These are phyloP conservation scores for Telopea speciosissima DNA, from an alignment of 177 flowering plant genomes.

Conservation along the genomic window DNA sequence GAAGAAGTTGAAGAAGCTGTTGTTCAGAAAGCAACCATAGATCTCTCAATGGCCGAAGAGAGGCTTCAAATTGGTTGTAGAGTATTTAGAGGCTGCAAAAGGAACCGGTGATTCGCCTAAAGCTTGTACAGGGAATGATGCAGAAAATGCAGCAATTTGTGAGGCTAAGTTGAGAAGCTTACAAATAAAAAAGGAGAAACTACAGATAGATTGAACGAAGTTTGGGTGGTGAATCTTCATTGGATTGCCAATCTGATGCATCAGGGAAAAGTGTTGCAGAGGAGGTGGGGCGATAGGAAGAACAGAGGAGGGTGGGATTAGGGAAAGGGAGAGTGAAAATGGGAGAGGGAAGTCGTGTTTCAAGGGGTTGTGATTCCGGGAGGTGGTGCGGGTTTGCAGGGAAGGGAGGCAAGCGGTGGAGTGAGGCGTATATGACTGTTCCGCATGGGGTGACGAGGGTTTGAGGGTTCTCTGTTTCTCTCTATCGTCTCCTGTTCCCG, in stretches of 20 bases:
- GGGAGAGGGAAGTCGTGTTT: no score
- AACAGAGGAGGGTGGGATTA: no score
- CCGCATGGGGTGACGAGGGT: no score
- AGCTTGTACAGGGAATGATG: constrained; percentile 25
- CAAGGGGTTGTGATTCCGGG: no score
- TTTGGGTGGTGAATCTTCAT: constrained; percentile 21
- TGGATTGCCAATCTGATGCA: constrained; percentile 34
- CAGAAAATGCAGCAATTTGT: constrained; percentile 30
- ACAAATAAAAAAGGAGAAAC: constrained; percentile 61
- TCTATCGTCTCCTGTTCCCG: no score
- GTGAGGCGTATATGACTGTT: no score
- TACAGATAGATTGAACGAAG: constrained; percentile 66
- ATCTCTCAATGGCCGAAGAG: constrained; percentile 85
- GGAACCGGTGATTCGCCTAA: constrained; percentile 20
- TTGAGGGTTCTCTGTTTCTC: no score
- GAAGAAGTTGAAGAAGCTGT: constrained; percentile 68
- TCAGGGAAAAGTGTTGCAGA: no score
- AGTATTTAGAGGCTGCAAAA: constrained; percentile 35
- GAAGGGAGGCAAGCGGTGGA: no score
- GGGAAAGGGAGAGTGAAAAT: no score
- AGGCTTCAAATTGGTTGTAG: constrained; percentile 64
- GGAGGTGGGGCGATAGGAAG: no score
- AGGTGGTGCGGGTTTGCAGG: no score
- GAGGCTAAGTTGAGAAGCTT: constrained; percentile 56
- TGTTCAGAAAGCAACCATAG: constrained; percentile 78